Evolutionary conservation across 805 yeast genomes (phyloP).

Genomic region (Candida sonorensis): DNA sequence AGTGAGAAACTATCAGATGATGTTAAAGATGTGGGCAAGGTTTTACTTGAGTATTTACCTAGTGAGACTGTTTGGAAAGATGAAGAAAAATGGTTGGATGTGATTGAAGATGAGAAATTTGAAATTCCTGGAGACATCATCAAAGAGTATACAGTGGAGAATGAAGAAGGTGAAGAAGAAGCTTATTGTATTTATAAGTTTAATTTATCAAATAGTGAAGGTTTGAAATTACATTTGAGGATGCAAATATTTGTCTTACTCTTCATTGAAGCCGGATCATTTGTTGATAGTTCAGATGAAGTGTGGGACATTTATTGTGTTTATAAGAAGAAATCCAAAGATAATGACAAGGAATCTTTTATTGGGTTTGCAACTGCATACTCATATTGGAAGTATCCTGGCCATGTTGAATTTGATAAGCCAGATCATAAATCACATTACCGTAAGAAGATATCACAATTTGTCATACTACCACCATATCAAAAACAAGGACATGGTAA

Average conservation of each 20-base stretch:
- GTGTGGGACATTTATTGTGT: slow-evolving; percentile 75
- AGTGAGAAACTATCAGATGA: slow-evolving; percentile 46
- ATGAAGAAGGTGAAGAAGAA: slow-evolving; percentile 24
- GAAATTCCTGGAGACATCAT: slow-evolving; percentile 28
- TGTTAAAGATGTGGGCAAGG: slow-evolving; percentile 51
- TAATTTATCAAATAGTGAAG: slow-evolving; percentile 32
- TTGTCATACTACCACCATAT: slow-evolving; percentile 75
- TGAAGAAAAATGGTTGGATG: slow-evolving; percentile 62
- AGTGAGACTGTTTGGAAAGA: slow-evolving; percentile 48
- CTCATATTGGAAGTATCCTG: slow-evolving; percentile 71
- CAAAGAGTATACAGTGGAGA: slow-evolving; percentile 21
- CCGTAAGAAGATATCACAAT: slow-evolving; percentile 82
- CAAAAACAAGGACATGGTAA: slow-evolving; percentile 74
- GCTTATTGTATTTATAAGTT: slow-evolving; percentile 47
- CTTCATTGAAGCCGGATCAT: slow-evolving; percentile 91
- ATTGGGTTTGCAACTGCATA: slow-evolving; percentile 82
- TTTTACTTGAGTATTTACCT: slow-evolving; percentile 56
- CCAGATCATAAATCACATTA: slow-evolving; percentile 18
- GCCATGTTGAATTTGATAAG: slow-evolving; percentile 41
- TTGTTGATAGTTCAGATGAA: slow-evolving; percentile 68
- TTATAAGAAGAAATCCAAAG: slow-evolving; percentile 23
- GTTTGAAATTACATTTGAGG: slow-evolving; percentile 53
- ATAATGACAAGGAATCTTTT: slow-evolving; percentile 34
- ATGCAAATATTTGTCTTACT: slow-evolving; percentile 75
- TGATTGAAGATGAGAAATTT: slow-evolving; percentile 39